phyloP scores from a whole-genome alignment of 2,329 filamentous ascomycete species.

The Arthrobotrys iridis region DNA sequence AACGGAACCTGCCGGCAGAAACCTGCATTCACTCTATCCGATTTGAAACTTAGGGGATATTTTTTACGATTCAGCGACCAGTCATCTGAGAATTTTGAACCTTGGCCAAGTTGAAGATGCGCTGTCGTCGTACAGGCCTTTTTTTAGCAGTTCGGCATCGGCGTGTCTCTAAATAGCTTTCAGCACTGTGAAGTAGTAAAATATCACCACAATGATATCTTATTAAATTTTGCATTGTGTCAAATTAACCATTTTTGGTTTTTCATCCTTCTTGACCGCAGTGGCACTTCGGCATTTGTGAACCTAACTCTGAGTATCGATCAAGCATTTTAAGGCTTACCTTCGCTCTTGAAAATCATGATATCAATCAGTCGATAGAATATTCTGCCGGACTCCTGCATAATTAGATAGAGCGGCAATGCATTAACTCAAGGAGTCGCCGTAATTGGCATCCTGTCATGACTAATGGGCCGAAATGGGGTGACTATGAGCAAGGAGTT shows the following conservation, averaged over 20 bases:
- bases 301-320: background rate
- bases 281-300: constrained; percentile 13
- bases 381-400: background rate
- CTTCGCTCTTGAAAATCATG: constrained; percentile 36
- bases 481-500: background rate
- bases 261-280: background rate
- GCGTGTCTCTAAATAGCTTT: constrained; percentile 29
- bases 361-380: background rate
- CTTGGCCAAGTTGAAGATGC: background rate
- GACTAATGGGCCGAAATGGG: background rate
- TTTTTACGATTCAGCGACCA: constrained; percentile 7
- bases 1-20: constrained; percentile 18
- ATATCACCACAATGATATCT: constrained; percentile 9
- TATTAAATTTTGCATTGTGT: background rate
- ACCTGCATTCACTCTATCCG: background rate
- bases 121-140: background rate
- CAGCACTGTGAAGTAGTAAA: background rate
- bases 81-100: background rate
- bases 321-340: background rate
- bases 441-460: background rate
- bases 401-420: constrained; percentile 22
- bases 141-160: constrained; percentile 43
- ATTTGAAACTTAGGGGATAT: background rate
- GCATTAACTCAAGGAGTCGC: background rate
- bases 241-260: background rate